Conservation (phyloP, 129 eudicot genomes). For the Centrapalus pauciflorus region DNA sequence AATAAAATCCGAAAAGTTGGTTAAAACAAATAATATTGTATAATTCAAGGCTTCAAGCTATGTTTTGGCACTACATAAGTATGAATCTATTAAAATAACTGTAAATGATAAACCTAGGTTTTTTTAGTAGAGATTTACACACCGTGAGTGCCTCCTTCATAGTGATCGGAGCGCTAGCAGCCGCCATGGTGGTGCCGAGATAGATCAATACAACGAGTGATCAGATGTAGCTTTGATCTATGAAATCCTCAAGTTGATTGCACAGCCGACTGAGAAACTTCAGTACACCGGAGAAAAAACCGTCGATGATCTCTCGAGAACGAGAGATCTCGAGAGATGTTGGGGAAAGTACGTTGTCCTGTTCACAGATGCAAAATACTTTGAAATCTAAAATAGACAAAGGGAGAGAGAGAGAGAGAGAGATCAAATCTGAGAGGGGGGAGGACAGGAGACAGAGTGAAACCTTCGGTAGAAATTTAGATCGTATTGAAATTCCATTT, state of each 20-base stretch:
- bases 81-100: neutral
- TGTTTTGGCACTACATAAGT: neutral
- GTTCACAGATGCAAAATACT: constrained; percentile 1
- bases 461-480: constrained; percentile 6
- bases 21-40: neutral
- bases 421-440: constrained; percentile 16
- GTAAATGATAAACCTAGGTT: neutral
- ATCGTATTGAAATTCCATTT: neutral
- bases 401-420: constrained; percentile 5
- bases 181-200: constrained; percentile 69
- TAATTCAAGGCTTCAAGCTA: constrained; percentile 19
- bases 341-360: neutral
- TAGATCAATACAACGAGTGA: constrained; percentile 31
- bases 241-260: neutral
- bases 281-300: constrained; percentile 10
- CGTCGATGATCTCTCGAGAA: constrained; percentile 11
- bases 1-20: neutral
- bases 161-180: constrained; percentile 96
- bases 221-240: constrained; percentile 26
- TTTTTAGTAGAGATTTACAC: neutral
- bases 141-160: constrained; percentile 98
- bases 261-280: constrained; percentile 12
- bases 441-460: constrained; percentile 2
- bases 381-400: neutral
- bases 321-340: constrained; percentile 36